phyloP scores from a whole-genome alignment of 495 filamentous ascomycete species.

The Rhypophila decipiens region DNA sequence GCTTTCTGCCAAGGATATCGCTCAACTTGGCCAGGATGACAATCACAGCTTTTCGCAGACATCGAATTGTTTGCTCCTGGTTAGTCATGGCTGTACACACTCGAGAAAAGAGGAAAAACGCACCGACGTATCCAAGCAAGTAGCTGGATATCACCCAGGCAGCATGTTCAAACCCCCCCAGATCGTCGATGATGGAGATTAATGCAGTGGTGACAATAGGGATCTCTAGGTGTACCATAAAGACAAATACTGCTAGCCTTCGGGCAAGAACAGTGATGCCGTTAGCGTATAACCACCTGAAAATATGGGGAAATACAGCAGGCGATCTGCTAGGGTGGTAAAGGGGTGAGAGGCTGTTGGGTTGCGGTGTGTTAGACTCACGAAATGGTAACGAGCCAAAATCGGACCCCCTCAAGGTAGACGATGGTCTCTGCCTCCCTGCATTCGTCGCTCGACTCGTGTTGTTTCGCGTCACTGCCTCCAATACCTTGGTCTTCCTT shows the following conservation, averaged over 20 bases:
- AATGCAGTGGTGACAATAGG: slow-evolving; percentile 10
- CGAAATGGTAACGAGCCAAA: neutral
- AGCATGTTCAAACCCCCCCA: slow-evolving; percentile 9
- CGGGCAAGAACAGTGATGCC: slow-evolving; percentile 6
- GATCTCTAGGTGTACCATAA: slow-evolving; percentile 13
- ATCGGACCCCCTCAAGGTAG: neutral
- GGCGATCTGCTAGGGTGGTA: too few relatives aligned
- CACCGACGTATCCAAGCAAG: slow-evolving; percentile 19
- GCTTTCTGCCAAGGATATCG: slow-evolving; percentile 35
- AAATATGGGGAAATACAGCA: neutral
- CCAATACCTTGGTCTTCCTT: too few relatives aligned
- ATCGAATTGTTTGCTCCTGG: too few relatives aligned
- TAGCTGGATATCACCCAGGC: slow-evolving; percentile 27
- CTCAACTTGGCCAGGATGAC: slow-evolving; percentile 35
- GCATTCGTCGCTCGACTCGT: too few relatives aligned
- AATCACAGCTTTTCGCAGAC: too few relatives aligned
- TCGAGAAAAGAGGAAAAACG: too few relatives aligned
- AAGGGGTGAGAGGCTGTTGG: too few relatives aligned
- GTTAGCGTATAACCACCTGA: neutral
- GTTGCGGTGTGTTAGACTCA: too few relatives aligned
- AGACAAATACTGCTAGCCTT: too few relatives aligned
- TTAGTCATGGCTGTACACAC: too few relatives aligned
- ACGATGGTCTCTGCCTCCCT: too few relatives aligned
- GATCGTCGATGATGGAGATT: slow-evolving; percentile 12
- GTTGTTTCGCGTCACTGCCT: too few relatives aligned